phyloP scores from a whole-genome alignment of 176 grass and related monocot species.

The Poa pratensis region DNA sequence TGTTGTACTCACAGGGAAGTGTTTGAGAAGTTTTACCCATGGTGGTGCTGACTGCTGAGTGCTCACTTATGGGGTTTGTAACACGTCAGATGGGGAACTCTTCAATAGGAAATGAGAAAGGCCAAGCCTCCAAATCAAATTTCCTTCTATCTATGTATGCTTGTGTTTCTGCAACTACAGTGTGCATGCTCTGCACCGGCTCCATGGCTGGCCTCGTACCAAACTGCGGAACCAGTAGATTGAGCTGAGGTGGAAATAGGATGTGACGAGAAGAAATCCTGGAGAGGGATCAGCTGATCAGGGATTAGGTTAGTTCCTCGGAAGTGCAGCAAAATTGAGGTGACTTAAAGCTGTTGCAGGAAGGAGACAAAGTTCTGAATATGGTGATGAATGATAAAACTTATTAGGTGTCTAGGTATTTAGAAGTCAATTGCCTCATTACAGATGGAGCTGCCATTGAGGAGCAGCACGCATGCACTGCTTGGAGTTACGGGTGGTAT shows the following conservation, averaged over 20 bases:
- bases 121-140: background rate
- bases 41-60: background rate
- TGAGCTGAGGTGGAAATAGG: background rate
- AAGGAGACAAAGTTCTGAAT: background rate
- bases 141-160: background rate
- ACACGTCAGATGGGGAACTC: background rate
- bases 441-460: slow-evolving; percentile 86
- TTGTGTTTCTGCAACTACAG: background rate
- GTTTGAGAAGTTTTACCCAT: background rate
- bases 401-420: slow-evolving; percentile 34
- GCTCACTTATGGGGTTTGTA: background rate
- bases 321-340: background rate
- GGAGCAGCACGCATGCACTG: slow-evolving; percentile 63
- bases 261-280: background rate
- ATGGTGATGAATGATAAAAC: background rate
- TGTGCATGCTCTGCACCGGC: background rate
- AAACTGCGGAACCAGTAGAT: background rate
- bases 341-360: background rate
- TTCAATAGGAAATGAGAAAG: background rate
- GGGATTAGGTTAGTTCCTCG: background rate
- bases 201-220: background rate
- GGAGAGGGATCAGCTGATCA: background rate
- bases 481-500: slow-evolving; percentile 35
- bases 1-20: slow-evolving; percentile 5
- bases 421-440: slow-evolving; percentile 80